Evolutionary conservation across 1,284 basidiomycete genomes (phyloP).

Genomic region (Stereum hirsutum): DNA sequence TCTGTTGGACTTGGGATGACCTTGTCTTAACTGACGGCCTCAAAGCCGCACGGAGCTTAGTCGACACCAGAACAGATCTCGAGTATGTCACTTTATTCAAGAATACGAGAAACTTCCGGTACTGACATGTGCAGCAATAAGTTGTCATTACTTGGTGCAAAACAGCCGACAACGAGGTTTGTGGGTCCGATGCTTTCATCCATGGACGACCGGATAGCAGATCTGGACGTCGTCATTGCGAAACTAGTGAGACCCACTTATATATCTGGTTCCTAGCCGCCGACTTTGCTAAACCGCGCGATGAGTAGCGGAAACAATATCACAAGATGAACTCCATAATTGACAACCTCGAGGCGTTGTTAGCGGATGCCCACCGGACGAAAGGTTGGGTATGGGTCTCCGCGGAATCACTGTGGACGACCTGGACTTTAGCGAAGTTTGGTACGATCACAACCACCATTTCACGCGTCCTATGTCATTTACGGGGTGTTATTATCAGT

Average conservation of each 20-base stretch:
- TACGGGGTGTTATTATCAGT: constrained; percentile 27
- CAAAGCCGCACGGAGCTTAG: constrained; percentile 49
- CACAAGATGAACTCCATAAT: constrained; percentile 48
- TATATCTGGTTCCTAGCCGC: too few species aligned
- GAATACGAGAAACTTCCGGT: neutral
- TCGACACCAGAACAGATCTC: constrained; percentile 68
- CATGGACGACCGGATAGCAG: constrained; percentile 58
- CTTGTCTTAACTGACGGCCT: constrained; percentile 68
- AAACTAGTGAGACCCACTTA: constrained; percentile 57
- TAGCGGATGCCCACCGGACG: constrained; percentile 56
- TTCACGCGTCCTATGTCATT: neutral
- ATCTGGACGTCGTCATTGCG: constrained; percentile 45
- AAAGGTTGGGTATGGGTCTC: constrained; percentile 63
- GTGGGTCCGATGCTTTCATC: constrained; percentile 51
- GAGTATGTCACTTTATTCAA: constrained; percentile 39
- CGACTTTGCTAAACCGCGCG: too few species aligned
- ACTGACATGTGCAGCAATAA: constrained; percentile 51
- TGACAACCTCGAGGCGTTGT: constrained; percentile 52
- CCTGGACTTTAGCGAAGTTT: constrained; percentile 73
- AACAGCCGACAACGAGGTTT: constrained; percentile 44
- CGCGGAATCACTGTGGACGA: constrained; percentile 66
- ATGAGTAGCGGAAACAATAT: constrained; percentile 65
- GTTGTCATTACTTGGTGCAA: constrained; percentile 42
- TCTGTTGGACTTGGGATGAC: constrained; percentile 67
- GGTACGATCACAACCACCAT: constrained; percentile 30